A percentile compares a stretch with the other conserved stretches of the same genome.
Evolutionary conservation across 2,329 filamentous ascomycete genomes (phyloP).

Genomic region (Fusarium kyushuense): DNA sequence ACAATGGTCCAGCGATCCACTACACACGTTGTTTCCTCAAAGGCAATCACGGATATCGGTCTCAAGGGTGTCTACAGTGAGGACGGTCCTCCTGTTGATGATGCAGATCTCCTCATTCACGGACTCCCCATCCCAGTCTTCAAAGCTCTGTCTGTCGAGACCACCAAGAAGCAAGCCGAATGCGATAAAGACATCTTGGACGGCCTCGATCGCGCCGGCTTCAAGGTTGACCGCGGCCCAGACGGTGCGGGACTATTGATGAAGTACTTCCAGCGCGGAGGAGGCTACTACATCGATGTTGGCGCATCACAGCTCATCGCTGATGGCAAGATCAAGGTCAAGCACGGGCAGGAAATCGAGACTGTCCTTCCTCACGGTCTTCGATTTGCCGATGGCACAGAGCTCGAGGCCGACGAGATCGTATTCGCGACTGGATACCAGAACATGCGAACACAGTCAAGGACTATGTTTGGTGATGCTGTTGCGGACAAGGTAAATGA

Average conservation of each 20-base stretch:
- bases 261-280: conserved; percentile 74
- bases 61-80: conserved; percentile 65
- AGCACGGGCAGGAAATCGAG: conserved; percentile 67
- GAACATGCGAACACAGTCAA: conserved; percentile 74
- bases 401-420: conserved; percentile 71
- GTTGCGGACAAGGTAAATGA: conserved; percentile 69
- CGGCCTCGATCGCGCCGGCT: conserved; percentile 67
- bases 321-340: conserved; percentile 73
- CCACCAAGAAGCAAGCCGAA: conserved; percentile 51
- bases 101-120: conserved; percentile 72
- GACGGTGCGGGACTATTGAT: conserved; percentile 68
- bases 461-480: conserved; percentile 71
- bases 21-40: conserved; percentile 72
- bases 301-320: conserved; percentile 71
- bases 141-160: conserved; percentile 68
- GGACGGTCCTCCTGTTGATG: conserved; percentile 69
- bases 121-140: conserved; percentile 69
- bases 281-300: conserved; percentile 79
- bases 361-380: conserved; percentile 61
- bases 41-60: conserved; percentile 63
- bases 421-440: conserved; percentile 74
- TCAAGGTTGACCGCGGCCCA: conserved; percentile 69
- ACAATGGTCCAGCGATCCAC: conserved; percentile 77
- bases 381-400: conserved; percentile 65
- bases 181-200: conserved; percentile 56